Conservation (phyloP, 1,284 basidiomycete species). For the Nidula niveotomentosa region DNA sequence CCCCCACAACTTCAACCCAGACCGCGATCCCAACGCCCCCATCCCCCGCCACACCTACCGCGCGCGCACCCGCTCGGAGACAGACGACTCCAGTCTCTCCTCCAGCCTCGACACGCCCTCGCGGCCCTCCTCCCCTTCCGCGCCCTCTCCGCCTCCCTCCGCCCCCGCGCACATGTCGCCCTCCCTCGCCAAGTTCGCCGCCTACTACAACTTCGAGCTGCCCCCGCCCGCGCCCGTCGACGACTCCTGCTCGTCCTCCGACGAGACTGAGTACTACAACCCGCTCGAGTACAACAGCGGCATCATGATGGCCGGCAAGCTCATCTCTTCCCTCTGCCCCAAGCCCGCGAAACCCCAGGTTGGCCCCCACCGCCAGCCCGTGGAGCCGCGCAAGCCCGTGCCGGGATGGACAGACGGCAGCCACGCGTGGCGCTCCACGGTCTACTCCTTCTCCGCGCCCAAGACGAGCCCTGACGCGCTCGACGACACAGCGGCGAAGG, state of each 20-base stretch:
- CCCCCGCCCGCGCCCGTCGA: constrained; percentile 48
- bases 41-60: constrained; percentile 28
- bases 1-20: constrained; percentile 40
- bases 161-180: constrained; percentile 26
- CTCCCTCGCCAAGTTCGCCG: constrained; percentile 50
- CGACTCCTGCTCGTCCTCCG: constrained; percentile 19
- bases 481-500: constrained; percentile 18
- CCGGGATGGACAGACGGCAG: constrained; percentile 72
- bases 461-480: constrained; percentile 19
- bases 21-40: constrained; percentile 40
- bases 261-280: constrained; percentile 11
- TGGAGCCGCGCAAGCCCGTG: constrained; percentile 35
- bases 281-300: constrained; percentile 50
- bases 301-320: constrained; percentile 68
- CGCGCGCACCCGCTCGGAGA: no score
- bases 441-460: constrained; percentile 42
- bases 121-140: constrained; percentile 34
- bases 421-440: constrained; percentile 59
- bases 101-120: constrained; percentile 34
- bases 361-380: constrained; percentile 29
- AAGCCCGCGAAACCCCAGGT: constrained; percentile 33
- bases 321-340: constrained; percentile 46
- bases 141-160: constrained; percentile 27
- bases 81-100: constrained; percentile 8
- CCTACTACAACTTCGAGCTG: constrained; percentile 54